Conservation (phyloP, 2,329 filamentous ascomycete species). For the Ophiosphaerella narmari region DNA sequence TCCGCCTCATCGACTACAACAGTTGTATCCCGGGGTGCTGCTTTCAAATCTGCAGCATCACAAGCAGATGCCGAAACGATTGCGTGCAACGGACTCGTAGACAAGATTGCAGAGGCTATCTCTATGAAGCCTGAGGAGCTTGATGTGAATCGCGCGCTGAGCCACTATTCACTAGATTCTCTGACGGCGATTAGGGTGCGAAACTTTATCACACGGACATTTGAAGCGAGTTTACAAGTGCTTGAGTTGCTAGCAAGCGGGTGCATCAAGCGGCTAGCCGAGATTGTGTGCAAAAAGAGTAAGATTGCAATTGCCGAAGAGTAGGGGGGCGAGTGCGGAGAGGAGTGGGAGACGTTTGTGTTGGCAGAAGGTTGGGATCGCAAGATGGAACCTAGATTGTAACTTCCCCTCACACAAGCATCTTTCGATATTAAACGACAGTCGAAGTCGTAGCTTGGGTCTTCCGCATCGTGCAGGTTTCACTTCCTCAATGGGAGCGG, state of each 20-base stretch:
- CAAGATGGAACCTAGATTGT: not conserved
- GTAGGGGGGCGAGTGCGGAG: not conserved
- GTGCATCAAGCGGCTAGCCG: not conserved
- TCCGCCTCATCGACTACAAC: conserved; percentile 13
- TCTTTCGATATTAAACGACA: not conserved
- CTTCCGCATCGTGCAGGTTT: not conserved
- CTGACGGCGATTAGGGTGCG: conserved; percentile 37
- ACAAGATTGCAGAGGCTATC: conserved; percentile 34
- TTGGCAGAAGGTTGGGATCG: no score
- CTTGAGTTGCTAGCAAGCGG: conserved; percentile 58
- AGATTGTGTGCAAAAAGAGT: not conserved
- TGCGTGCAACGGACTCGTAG: conserved; percentile 24
- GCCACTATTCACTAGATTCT: conserved; percentile 31
- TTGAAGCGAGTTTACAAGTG: conserved; percentile 59
- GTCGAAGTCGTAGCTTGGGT: not conserved
- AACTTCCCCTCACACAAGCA: not conserved
- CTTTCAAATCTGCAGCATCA: conserved; percentile 26
- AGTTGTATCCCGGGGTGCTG: conserved; percentile 26
- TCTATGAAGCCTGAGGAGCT: conserved; percentile 31
- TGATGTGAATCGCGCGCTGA: conserved; percentile 25
- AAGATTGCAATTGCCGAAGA: not conserved
- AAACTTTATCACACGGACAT: conserved; percentile 39
- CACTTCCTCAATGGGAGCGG: not conserved
- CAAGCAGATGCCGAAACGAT: conserved; percentile 27
- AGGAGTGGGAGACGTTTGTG: no score